Evolutionary conservation across 495 filamentous ascomycete genomes (phyloP), one percentile per base, ranked within the genome.

Genomic region (Copromyces sp.): DNA sequence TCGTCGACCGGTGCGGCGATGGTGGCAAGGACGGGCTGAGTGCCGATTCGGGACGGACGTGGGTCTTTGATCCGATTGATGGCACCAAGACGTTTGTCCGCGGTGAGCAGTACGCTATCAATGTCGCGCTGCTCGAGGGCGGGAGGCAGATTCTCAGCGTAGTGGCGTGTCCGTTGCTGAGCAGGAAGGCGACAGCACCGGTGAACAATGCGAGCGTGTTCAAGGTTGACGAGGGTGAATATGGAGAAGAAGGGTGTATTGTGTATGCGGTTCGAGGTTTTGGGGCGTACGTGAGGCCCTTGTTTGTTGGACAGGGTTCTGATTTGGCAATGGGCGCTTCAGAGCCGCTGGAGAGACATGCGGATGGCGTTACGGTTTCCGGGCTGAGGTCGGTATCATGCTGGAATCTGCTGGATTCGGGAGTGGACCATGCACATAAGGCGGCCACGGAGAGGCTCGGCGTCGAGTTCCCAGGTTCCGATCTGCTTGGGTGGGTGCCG

Each of bases 31-130:
- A 45, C 12, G 29, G 11, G 17, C 12, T 68, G 17, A 47, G 42
- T 1, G 76, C 75, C 0, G 80, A 81, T 2, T 79, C 82, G 3
- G 65, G 70, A 17, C 78, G 86, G 4, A 81, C 86, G 2, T 93
- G 90, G 90, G 87, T 91, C 4, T 85, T 93, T 41, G 91, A 93
- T 76, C 91, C 91, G 0, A 90, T 93, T 65, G 91, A 93, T 73
- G 91, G 91, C 35, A 93, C 91, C 0, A 87, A 86, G 44, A 89
- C 88, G 3, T 93, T 90, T 70, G 85, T 93, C 16, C 79, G 79
- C 9, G 86, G 87, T 42, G 81, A 89, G 75, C 89, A 91, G 74
- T 93, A 91, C 72, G 84, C 82, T 38, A 83, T 86, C 71, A 86
- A 86, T 69, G 75, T 85, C 6, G 83, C 83, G 24, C 80, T 85